Percentiles rank a stretch among this genome's conserved stretches.
phyloP scores from a whole-genome alignment of 2,329 filamentous ascomycete genomes.

The Clarireedia monteithiana region DNA sequence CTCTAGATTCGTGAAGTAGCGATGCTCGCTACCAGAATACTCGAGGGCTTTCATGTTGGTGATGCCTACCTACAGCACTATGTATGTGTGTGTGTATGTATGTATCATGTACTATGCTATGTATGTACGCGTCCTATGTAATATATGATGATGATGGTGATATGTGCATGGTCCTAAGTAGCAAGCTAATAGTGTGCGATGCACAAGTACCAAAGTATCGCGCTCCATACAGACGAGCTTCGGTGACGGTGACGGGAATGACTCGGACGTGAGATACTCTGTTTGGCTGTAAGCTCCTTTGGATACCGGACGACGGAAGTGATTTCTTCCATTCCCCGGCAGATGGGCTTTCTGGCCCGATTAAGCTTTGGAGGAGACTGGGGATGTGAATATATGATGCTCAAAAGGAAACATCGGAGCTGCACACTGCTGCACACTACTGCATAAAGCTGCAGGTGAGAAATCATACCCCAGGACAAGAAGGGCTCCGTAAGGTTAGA shows the following conservation, averaged over 20 bases:
- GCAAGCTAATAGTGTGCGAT: no score
- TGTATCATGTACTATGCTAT: no score
- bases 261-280: not conserved
- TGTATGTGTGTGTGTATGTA: no score
- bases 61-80: not conserved
- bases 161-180: no score
- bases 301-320: not conserved
- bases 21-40: slow-evolving; percentile 5
- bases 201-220: not conserved
- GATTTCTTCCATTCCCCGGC: not conserved
- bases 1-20: not conserved
- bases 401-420: no score
- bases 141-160: no score
- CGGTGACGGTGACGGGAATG: not conserved
- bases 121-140: no score
- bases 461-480: no score
- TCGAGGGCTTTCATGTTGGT: not conserved
- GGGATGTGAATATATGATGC: no score
- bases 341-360: not conserved
- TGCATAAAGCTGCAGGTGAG: no score
- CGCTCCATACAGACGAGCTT: not conserved
- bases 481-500: no score
- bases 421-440: no score
- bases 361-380: not conserved
- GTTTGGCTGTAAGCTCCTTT: slow-evolving; percentile 1